Conservation (phyloP, 257 asterid species). For the Cinchona pubescens region DNA sequence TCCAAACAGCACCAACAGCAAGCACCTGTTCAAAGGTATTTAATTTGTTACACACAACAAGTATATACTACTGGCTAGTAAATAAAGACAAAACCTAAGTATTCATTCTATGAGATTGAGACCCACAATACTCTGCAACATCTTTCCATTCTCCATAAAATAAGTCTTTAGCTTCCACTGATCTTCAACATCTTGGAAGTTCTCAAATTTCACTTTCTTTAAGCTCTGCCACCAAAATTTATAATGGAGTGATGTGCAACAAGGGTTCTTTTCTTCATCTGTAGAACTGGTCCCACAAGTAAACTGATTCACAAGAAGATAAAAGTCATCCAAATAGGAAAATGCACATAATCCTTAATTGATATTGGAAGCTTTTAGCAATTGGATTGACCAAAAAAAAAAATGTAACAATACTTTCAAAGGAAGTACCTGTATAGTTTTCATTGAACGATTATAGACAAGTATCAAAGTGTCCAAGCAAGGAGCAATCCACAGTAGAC, state of each 20-base stretch:
- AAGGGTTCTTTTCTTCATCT: background rate
- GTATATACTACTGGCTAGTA: too few species aligned
- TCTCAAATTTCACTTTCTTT: background rate
- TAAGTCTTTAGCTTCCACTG: slow-evolving; percentile 12
- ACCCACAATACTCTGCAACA: too few species aligned
- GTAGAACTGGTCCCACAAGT: background rate
- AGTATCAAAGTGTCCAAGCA: background rate
- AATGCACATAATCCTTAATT: too few species aligned
- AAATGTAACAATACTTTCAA: background rate
- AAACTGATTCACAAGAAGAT: background rate
- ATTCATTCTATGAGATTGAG: too few species aligned
- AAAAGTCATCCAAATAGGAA: background rate
- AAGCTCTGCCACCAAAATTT: background rate
- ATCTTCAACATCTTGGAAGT: background rate
- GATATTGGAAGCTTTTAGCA: background rate
- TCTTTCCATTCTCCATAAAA: background rate
- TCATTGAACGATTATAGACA: background rate
- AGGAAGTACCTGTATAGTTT: background rate
- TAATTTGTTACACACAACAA: too few species aligned
- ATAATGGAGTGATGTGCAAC: background rate
- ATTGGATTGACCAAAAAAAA: too few species aligned
- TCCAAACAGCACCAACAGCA: too few species aligned
- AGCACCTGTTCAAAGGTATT: too few species aligned
- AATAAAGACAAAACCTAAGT: too few species aligned
- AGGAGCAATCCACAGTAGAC: slow-evolving; percentile 17